Percentiles rank a stretch among this genome's conserved stretches.
Evolutionary conservation across 2,329 filamentous ascomycete genomes (phyloP).

Genomic region (Pseudopithomyces chartarum): DNA sequence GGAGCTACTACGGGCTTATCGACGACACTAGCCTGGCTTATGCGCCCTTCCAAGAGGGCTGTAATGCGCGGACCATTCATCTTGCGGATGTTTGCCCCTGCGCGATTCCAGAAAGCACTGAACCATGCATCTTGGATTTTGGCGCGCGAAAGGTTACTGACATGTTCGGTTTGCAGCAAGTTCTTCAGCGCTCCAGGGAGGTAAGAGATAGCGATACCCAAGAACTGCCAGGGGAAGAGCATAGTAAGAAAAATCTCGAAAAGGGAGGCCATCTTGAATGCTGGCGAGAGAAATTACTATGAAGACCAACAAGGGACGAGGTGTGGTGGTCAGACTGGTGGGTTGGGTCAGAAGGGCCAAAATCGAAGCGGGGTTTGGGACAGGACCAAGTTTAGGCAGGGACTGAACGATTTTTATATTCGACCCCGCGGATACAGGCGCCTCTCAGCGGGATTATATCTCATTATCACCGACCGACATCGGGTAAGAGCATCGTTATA

Average conservation of each 20-base stretch:
- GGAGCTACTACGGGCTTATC: conserved; percentile 1
- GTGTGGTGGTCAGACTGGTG: neutral
- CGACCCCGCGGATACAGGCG: neutral
- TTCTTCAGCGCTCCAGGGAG: neutral
- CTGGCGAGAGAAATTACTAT: neutral
- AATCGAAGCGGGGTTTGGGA: neutral
- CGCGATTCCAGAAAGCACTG: conserved; percentile 2
- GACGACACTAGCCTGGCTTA: conserved; percentile 1
- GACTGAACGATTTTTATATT: neutral
- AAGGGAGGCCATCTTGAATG: neutral
- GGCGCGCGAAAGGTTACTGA: neutral
- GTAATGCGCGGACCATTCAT: conserved; percentile 3
- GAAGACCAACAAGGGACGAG: neutral
- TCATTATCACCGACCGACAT: neutral
- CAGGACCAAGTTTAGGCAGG: neutral
- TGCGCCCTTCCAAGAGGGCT: conserved; percentile 6
- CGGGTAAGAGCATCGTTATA: neutral
- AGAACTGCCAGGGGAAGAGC: conserved; percentile 1
- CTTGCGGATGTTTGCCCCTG: neutral
- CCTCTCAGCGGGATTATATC: neutral
- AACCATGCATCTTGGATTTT: conserved; percentile 3
- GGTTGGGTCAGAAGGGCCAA: neutral
- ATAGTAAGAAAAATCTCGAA: neutral
- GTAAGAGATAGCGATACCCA: conserved; percentile 1
- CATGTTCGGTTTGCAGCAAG: neutral